Evolutionary conservation across 345 rosid species (phyloP), one percentile per base, ranked within the genome.

Genomic region (Stellera chamaejasme): DNA sequence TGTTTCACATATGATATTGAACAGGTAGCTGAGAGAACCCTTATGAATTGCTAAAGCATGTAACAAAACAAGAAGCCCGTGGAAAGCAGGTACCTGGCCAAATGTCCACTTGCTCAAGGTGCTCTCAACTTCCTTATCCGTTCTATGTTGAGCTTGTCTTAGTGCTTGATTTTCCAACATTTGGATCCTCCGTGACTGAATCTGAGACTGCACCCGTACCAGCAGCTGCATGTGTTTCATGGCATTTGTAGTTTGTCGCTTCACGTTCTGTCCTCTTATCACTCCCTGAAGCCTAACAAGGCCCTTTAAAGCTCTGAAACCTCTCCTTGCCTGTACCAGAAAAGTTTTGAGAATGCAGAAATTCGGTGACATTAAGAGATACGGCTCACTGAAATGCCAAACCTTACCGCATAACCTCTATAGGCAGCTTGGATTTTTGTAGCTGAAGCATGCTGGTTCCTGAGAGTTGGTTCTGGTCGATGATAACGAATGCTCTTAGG

Each of bases 221-320:
- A 85, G 59, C 39, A 85, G 83, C 70, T 94, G 99, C 99, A 93
- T 87, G 66, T 85, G 72, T 56, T 93, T 93, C 85, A 87, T 83
- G 45, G 99, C 99, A 62, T 81, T 90, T 68, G 58, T 54, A 0
- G 97, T 90, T 66, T 90, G 99, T 45, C 96, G 84, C 75, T 81
- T 94, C 66, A 83, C 99, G 28, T 74, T 82, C 46, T 87, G 90
- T 51, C 99, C 99, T 74, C 85, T 73, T 10, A 94, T 77, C 28
- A 90, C 97, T 73, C 96, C 97, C 76, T 90, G 99, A 61, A 94
- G 99, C 75, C 99, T 87, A 59, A 85, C 90, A 56, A 94, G 82
- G 48, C 99, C 97, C 77, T 79, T 94, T 58, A 87, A 70, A 58
- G 99, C 95, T 72, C 87, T 79, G 16, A 87, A 94, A 75, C 95